Conservation (phyloP, 1,284 basidiomycete genomes). For the Pisolithus thermaeus region DNA sequence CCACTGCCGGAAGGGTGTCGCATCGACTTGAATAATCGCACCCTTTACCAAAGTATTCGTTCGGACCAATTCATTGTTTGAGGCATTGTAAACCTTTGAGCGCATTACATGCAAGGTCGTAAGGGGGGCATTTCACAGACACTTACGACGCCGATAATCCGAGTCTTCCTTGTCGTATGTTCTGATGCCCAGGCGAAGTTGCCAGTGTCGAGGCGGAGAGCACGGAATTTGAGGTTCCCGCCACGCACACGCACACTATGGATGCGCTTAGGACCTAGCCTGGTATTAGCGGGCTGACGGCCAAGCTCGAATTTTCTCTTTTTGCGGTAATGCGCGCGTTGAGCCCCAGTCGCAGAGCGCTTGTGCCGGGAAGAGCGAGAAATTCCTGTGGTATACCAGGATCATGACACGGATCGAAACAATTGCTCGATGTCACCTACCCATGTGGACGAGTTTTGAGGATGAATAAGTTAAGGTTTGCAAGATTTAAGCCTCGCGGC, state of each 20-base stretch:
- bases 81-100: conserved; percentile 89
- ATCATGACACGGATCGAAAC: conserved; percentile 10
- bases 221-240: conserved; percentile 90
- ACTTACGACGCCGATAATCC: conserved; percentile 91
- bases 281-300: conserved; percentile 93
- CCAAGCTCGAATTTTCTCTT: conserved; percentile 99
- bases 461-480: conserved; percentile 29
- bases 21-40: conserved; percentile 93
- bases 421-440: conserved; percentile 34
- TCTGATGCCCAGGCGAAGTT: conserved; percentile 98
- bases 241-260: conserved; percentile 92
- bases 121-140: not conserved
- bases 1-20: conserved; percentile 97
- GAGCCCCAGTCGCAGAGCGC: conserved; percentile 87
- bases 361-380: conserved; percentile 93
- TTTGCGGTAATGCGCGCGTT: conserved; percentile 95
- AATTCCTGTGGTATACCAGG: conserved; percentile 59
- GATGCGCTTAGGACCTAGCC: conserved; percentile 88
- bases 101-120: conserved; percentile 1
- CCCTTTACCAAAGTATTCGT: conserved; percentile 97
- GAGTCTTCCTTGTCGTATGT: conserved; percentile 87
- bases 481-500: conserved; percentile 21
- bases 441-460: conserved; percentile 47
- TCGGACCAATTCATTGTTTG: conserved; percentile 98
- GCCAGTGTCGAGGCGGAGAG: conserved; percentile 88